Evolutionary conservation across 2,329 filamentous ascomycete genomes (phyloP), one percentile per base, ranked within the genome.

Genomic region (Monilinia fructigena): DNA sequence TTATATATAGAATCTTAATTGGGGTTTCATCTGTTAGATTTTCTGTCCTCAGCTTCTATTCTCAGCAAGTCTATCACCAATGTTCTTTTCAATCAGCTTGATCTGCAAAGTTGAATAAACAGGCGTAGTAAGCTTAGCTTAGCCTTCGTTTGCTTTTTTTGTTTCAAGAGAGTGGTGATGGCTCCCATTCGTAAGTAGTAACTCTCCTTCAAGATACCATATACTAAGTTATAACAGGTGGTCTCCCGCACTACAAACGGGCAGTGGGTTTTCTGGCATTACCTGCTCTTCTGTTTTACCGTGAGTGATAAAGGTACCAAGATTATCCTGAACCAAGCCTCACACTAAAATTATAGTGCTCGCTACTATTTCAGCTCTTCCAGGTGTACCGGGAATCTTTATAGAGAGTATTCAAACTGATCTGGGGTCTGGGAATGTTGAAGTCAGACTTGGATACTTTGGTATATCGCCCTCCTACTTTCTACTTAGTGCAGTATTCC

Each of bases 361-460:
- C 40, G 40, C 52, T 0, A 6, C 53, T 0, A 55, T 64, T 42
- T 40, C 50, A 14, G 35, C 50, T 2, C 31, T 64, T 54, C 53
- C 62, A 40, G 52, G 40, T 8, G 53, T 55, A 14, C 62, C 62
- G 11, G 62, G 62, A n/a, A 64, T 64, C 16, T 64, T 64, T 8
- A 45, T 64, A 42, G 62, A 64, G 14, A 55, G 18, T 12, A 64
- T 64, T 3, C 38, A 55, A 47, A 31, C 62, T 18, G 26, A 64
- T 38, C 18, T 64, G 20, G 23, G 23, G 8, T 20, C 50, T n/a
- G 53, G 62, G 3, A 47, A 20, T 38, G 14, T 53, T 7, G 50
- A 64, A 64, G 28, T 64, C 23, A 55, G 62, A 35, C 16, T 64
- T 45, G 62, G 50, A 35, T 64, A 64, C 12, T 64, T 64, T 48